Percentiles rank a stretch among this genome's conserved stretches.
These are phyloP conservation scores for Naegleria fowleri DNA, from an alignment of 208 protist species.

Conservation along the genomic window DNA sequence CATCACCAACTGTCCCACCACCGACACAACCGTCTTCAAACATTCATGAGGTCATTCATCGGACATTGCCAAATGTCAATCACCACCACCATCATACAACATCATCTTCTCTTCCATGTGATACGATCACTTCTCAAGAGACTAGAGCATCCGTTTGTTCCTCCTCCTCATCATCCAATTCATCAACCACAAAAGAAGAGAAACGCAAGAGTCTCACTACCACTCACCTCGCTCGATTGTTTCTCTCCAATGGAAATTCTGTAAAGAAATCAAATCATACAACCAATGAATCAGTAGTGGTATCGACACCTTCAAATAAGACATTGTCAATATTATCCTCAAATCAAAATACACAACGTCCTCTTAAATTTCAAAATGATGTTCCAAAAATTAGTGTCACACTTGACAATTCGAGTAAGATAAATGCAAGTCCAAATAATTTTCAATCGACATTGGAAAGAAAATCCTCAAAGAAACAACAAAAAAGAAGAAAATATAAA, in stretches of 20 bases:
- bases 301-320: no score
- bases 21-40: no score
- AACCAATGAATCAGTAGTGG: no score
- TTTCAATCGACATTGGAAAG: neutral
- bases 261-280: neutral
- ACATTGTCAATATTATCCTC: no score
- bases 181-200: neutral
- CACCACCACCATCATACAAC: neutral
- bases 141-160: neutral
- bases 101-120: no score
- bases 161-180: neutral
- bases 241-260: neutral
- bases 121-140: no score
- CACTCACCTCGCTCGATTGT: neutral
- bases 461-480: neutral
- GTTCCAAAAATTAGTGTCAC: neutral
- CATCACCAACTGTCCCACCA: no score
- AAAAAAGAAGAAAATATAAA: neutral
- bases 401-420: neutral
- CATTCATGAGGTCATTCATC: no score
- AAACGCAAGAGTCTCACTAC: neutral
- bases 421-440: neutral
- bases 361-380: neutral
- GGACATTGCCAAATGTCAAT: no score
- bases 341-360: no score